phyloP scores from a whole-genome alignment of 106 monocot species.

The Acorus gramineus region DNA sequence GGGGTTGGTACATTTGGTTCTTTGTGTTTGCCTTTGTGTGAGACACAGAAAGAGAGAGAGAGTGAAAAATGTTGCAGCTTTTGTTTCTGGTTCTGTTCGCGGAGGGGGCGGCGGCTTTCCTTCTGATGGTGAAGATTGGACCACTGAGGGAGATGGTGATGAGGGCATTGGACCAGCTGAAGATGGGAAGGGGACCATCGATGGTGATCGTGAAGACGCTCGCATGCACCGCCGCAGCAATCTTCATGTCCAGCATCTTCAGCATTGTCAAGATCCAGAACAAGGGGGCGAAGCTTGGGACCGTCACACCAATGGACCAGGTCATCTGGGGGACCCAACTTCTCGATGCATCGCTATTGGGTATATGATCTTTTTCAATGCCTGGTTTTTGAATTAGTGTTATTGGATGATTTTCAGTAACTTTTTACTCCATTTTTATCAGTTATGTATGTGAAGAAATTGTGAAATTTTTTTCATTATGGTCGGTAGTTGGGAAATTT shows the following conservation, averaged over 20 bases:
- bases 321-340: constrained; percentile 94
- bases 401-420: too few species aligned
- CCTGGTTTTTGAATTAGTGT: neutral
- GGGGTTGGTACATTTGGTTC: too few species aligned
- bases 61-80: constrained; percentile 57
- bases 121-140: constrained; percentile 79
- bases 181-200: constrained; percentile 85
- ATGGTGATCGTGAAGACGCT: constrained; percentile 61
- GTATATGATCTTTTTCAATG: constrained; percentile 16
- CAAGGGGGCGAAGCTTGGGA: constrained; percentile 73
- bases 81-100: constrained; percentile 78
- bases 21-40: too few species aligned
- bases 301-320: constrained; percentile 89
- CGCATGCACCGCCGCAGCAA: constrained; percentile 71
- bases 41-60: too few species aligned
- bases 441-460: too few species aligned
- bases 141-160: constrained; percentile 77
- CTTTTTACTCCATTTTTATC: too few species aligned
- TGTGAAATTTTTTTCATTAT: too few species aligned
- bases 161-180: constrained; percentile 69
- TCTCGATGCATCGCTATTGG: constrained; percentile 83
- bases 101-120: constrained; percentile 73
- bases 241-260: constrained; percentile 57
- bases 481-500: too few species aligned
- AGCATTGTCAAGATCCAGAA: constrained; percentile 87